Evolutionary conservation across 305 asterid species (phyloP).

Genomic region (Salvia sclarea): DNA sequence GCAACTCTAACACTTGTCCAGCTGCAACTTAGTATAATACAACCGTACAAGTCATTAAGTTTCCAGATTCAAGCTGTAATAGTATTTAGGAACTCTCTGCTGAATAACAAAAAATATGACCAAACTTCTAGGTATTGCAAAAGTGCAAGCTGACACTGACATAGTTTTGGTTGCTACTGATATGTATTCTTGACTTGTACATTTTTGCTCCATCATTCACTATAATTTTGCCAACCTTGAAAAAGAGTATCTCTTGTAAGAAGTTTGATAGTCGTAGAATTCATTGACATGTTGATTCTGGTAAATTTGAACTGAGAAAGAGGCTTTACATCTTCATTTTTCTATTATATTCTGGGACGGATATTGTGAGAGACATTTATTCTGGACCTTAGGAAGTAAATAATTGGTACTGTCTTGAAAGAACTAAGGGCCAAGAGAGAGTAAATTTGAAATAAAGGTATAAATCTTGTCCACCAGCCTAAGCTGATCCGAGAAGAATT

Average conservation of each 20-base stretch:
- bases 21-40: constrained; percentile 7
- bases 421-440: background rate
- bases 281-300: constrained; percentile 10
- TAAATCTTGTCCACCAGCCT: background rate
- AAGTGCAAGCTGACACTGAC: background rate
- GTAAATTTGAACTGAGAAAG: constrained; percentile 10
- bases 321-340: background rate
- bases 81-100: background rate
- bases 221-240: background rate
- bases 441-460: background rate
- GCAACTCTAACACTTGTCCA: background rate
- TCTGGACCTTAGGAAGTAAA: background rate
- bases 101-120: background rate
- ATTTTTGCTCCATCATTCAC: background rate
- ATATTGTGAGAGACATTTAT: background rate
- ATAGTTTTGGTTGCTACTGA: background rate
- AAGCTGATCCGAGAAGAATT: background rate
- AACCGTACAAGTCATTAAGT: background rate
- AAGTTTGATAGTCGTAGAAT: constrained; percentile 3
- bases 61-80: background rate
- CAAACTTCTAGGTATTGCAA: background rate
- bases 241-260: background rate
- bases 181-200: background rate
- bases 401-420: background rate
- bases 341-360: background rate